These are phyloP conservation scores for Barbatosphaeria neglecta DNA, from an alignment of 495 filamentous ascomycete species.

Conservation along the genomic window DNA sequence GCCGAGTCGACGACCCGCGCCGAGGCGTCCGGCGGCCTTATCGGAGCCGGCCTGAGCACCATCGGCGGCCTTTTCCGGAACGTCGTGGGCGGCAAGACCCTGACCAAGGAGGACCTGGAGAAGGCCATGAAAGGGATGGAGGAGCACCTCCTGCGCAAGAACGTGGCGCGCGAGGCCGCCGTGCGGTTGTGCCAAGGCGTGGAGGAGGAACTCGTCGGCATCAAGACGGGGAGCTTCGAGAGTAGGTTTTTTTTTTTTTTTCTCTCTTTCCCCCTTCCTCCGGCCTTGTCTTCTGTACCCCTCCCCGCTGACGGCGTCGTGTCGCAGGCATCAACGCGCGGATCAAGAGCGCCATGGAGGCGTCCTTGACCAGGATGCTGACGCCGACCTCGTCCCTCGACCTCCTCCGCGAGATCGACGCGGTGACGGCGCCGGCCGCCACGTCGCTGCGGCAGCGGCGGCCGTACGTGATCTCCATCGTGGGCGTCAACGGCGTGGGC, in stretches of 20 bases:
- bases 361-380: slow-evolving; percentile 83
- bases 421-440: slow-evolving; percentile 52
- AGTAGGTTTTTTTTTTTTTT: slow-evolving; percentile 33
- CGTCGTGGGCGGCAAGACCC: slow-evolving; percentile 82
- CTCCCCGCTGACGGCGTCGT: too few species aligned
- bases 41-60: slow-evolving; percentile 64
- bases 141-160: slow-evolving; percentile 88
- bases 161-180: slow-evolving; percentile 90
- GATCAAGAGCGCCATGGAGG: slow-evolving; percentile 74
- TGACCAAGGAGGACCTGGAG: slow-evolving; percentile 76
- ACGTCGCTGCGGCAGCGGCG: slow-evolving; percentile 46
- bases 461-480: slow-evolving; percentile 94
- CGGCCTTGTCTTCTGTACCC: too few species aligned
- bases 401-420: slow-evolving; percentile 82
- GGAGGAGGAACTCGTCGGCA: slow-evolving; percentile 73
- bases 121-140: slow-evolving; percentile 94
- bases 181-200: slow-evolving; percentile 85
- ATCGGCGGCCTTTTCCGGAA: slow-evolving; percentile 85
- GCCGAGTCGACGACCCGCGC: slow-evolving; percentile 28
- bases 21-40: slow-evolving; percentile 43
- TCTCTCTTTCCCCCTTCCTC: too few species aligned
- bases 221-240: slow-evolving; percentile 88
- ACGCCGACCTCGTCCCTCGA: slow-evolving; percentile 92
- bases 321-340: slow-evolving; percentile 57
- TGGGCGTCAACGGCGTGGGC: slow-evolving; percentile 95